These are phyloP conservation scores for Clavispora vitiphila DNA, from an alignment of 805 yeast species.

Conservation along the genomic window DNA sequence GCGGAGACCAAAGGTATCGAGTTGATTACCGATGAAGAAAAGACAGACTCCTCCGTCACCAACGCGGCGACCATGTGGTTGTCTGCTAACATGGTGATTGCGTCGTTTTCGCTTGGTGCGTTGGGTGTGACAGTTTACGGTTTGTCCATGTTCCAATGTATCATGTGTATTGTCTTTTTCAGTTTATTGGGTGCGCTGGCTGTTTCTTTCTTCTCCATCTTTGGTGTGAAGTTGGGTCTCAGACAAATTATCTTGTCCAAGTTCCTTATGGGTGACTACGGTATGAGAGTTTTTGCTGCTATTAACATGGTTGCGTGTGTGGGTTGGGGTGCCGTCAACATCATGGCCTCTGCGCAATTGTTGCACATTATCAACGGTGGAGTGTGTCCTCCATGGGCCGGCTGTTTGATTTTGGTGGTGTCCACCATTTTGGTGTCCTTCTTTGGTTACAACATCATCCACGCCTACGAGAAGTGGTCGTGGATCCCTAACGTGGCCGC, in stretches of 20 bases:
- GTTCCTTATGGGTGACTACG: slow-evolving; percentile 68
- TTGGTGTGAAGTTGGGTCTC: slow-evolving; percentile 80
- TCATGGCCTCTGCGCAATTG: slow-evolving; percentile 83
- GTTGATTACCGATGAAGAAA: slow-evolving; percentile 72
- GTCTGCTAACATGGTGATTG: slow-evolving; percentile 83
- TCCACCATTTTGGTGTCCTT: slow-evolving; percentile 69
- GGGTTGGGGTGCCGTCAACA: slow-evolving; percentile 95
- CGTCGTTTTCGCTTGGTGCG: slow-evolving; percentile 75
- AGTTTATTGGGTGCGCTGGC: slow-evolving; percentile 66
- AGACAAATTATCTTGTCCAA: slow-evolving; percentile 84
- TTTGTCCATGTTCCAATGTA: slow-evolving; percentile 69
- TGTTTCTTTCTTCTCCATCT: slow-evolving; percentile 77
- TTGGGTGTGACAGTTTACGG: slow-evolving; percentile 54
- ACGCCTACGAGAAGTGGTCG: slow-evolving; percentile 74
- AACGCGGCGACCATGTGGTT: slow-evolving; percentile 87
- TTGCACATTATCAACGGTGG: slow-evolving; percentile 67
- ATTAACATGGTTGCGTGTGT: slow-evolving; percentile 81
- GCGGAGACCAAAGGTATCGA: slow-evolving; percentile 70
- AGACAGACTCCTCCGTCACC: slow-evolving; percentile 58
- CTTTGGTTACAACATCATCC: slow-evolving; percentile 82
- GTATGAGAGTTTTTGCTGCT: slow-evolving; percentile 71
- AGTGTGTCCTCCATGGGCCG: slow-evolving; percentile 84
- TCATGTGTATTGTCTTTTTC: slow-evolving; percentile 66
- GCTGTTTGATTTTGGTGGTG: slow-evolving; percentile 66
- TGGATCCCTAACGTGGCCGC: slow-evolving; percentile 80